Base-by-base conservation (phyloP, 495 filamentous ascomycete species). In the Bryoglossum gracile region DNA sequence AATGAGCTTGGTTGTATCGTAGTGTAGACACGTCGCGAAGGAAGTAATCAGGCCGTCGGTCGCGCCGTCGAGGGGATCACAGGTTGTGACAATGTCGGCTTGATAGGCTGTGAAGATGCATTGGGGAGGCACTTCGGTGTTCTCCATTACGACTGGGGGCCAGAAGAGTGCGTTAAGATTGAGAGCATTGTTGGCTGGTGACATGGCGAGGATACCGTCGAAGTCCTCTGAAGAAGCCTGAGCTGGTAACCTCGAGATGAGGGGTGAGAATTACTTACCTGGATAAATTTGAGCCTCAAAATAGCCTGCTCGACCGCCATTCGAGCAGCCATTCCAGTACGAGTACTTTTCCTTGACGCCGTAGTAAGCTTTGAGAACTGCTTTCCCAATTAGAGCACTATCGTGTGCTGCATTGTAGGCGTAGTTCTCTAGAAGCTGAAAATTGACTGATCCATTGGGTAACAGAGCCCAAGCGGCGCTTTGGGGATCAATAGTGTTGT, bases 311-410 rank as follows among this genome's bases (percentile, higher is more conserved):
- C 69, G 61, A 9, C 70, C 69, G 13, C 69, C 69, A 42, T 60
- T 65, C 10, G 66, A 70, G 45, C 69, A 74, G 6, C 70, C 69
- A 48, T 61, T 71, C 48, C 55, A 74, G 53, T 72, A 74, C 10
- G 66, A 68, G 47, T 62, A 70, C 4, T 56, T 53, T 2, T 64
- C 57, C 0, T 21, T 17, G 17, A 37, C 45, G 3, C 68, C 64
- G 46, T 74, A 74, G 46, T 62, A 67, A 32, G 26, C 34, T 4
- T 51, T 33, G 14, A 61, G 54, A 17, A 68, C 24, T 5, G 43
- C 22, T 33, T 70, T 70, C n/a, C 48, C 61, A 24, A 70, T 60
- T 19, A 63, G 21, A 14, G 63, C 61, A 62, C 60, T 45, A 38
- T 53, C 60, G 49, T 53, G 50, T 21, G 34, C 62, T 58, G 23